Evolutionary conservation across 2,329 filamentous ascomycete species (phyloP).

Genomic region (Ilyonectria destructans): DNA sequence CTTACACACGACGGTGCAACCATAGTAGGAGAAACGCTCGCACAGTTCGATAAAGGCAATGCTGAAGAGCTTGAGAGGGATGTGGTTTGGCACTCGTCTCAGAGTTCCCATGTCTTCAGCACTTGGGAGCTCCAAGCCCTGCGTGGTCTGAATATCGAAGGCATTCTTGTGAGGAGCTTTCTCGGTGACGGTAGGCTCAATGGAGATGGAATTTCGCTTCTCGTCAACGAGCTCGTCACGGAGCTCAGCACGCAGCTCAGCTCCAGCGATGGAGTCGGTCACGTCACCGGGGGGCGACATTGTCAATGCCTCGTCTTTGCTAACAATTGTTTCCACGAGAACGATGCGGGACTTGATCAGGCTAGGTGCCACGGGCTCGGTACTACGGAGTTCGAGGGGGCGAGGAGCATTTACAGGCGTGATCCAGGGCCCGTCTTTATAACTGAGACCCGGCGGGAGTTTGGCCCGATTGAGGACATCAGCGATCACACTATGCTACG

Average conservation of each 20-base stretch:
- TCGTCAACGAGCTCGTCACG: constrained; percentile 50
- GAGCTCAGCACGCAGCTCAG: constrained; percentile 40
- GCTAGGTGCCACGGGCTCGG: constrained; percentile 12
- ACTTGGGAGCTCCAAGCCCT: constrained; percentile 41
- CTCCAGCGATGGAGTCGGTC: constrained; percentile 55
- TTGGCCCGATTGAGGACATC: neutral
- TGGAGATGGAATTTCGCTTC: constrained; percentile 48
- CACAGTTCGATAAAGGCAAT: constrained; percentile 80
- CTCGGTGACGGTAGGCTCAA: constrained; percentile 26
- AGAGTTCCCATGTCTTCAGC: constrained; percentile 64
- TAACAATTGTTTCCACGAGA: constrained; percentile 14
- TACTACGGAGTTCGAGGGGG: neutral
- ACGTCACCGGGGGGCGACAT: constrained; percentile 54
- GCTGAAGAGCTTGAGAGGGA: constrained; percentile 74
- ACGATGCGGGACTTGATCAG: neutral
- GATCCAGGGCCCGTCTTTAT: neutral
- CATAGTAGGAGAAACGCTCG: constrained; percentile 83
- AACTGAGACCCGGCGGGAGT: neutral
- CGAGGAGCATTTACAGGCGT: neutral
- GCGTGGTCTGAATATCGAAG: neutral
- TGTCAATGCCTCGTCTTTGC: constrained; percentile 20
- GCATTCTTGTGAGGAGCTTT: neutral
- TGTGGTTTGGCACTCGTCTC: constrained; percentile 69
- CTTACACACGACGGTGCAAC: constrained; percentile 75
- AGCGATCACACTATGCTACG: neutral